phyloP scores from a whole-genome alignment of 208 protist species.

The Trypanosoma boissoni region DNA sequence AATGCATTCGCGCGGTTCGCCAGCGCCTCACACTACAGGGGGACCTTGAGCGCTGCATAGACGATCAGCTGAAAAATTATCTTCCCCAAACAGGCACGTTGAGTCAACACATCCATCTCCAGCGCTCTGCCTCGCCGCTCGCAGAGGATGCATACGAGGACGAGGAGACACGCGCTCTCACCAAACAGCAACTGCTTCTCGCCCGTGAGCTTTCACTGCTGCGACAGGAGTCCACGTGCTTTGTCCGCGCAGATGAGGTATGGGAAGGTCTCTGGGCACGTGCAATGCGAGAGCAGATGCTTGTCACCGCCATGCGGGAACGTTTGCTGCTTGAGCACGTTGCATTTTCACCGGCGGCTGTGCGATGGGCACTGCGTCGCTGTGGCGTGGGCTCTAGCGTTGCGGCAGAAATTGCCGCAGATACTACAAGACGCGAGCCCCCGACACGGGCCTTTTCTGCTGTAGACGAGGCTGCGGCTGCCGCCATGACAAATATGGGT shows the following conservation, averaged over 20 bases:
- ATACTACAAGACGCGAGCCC: neutral
- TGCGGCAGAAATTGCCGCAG: neutral
- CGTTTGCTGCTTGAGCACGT: constrained; percentile 67
- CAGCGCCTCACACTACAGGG: constrained; percentile 58
- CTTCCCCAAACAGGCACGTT: neutral
- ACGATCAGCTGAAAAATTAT: constrained; percentile 49
- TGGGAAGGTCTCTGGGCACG: constrained; percentile 85
- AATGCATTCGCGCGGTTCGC: constrained; percentile 43
- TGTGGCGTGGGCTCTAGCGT: constrained; percentile 2
- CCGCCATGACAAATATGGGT: too few species aligned
- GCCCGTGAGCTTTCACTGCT: constrained; percentile 66
- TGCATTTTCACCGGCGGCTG: constrained; percentile 34
- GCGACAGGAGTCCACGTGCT: constrained; percentile 72
- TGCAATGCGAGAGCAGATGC: constrained; percentile 74
- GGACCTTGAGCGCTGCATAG: constrained; percentile 60
- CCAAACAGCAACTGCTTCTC: constrained; percentile 65
- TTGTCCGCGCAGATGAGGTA: constrained; percentile 54
- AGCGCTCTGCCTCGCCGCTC: too few species aligned
- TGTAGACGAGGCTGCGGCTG: neutral
- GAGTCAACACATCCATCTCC: too few species aligned
- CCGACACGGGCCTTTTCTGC: neutral
- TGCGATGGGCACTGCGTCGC: constrained; percentile 13
- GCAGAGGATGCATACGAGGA: constrained; percentile 37
- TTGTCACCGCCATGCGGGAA: constrained; percentile 55
- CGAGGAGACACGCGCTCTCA: constrained; percentile 63